Evolutionary conservation across 495 filamentous ascomycete species (phyloP).

Genomic region (Tuber borchii): DNA sequence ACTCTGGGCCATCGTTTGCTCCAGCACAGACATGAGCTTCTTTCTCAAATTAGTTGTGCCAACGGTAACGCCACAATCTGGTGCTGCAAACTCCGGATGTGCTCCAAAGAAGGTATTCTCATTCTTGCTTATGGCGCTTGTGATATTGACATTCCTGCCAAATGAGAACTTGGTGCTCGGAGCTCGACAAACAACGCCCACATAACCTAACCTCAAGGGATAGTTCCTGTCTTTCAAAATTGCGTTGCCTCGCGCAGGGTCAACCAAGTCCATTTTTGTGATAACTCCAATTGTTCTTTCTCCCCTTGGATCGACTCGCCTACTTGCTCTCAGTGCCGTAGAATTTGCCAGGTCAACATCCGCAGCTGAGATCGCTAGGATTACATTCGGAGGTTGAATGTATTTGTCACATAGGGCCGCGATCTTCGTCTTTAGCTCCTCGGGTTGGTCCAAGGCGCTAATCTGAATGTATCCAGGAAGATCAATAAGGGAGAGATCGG

Average conservation of each 20-base stretch:
- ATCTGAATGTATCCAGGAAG: constrained; percentile 97
- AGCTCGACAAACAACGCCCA: constrained; percentile 82
- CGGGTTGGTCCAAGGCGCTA: constrained; percentile 78
- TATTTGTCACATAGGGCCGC: constrained; percentile 96
- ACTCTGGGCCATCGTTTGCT: constrained; percentile 92
- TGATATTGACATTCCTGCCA: constrained; percentile 73
- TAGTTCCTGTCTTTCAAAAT: constrained; percentile 88
- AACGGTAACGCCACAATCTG: constrained; percentile 59
- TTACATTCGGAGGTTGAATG: constrained; percentile 91
- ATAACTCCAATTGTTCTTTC: constrained; percentile 96
- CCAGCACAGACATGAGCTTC: constrained; percentile 93
- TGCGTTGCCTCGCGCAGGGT: constrained; percentile 65
- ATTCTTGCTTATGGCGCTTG: constrained; percentile 73
- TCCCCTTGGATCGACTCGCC: constrained; percentile 85
- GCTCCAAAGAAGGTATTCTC: constrained; percentile 82
- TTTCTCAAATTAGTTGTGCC: constrained; percentile 82
- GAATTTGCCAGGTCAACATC: constrained; percentile 97
- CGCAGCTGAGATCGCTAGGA: constrained; percentile 92
- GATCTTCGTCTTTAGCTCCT: constrained; percentile 92
- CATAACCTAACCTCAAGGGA: constrained; percentile 89
- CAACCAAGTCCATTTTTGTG: constrained; percentile 98
- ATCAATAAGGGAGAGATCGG: constrained; percentile 93
- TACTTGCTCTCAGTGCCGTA: constrained; percentile 80
- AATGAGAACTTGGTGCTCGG: constrained; percentile 64
- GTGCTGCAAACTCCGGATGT: constrained; percentile 72